Evolutionary conservation across 352 stramenopile species (phyloP).

Genomic region (Phytophthora crassamura): DNA sequence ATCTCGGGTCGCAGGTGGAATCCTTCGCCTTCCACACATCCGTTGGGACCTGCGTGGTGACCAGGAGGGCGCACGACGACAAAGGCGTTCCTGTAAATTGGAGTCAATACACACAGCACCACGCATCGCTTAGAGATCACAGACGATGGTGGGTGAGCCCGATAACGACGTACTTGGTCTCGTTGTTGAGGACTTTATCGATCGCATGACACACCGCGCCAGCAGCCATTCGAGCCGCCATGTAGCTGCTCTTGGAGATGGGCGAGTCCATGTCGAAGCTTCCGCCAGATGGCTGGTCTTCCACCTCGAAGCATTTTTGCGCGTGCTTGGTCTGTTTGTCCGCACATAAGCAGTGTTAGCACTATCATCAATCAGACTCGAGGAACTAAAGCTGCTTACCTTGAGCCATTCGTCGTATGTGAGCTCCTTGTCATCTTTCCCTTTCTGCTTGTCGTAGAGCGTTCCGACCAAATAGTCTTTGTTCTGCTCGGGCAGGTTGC

Average conservation of each 20-base stretch:
- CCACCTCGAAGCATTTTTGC: conserved; percentile 52
- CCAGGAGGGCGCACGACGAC: conserved; percentile 63
- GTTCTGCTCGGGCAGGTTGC: conserved; percentile 52
- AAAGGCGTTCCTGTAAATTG: conserved; percentile 57
- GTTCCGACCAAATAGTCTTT: conserved; percentile 50
- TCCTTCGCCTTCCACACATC: conserved; percentile 58
- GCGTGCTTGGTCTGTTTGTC: conserved; percentile 47
- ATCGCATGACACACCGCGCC: conserved; percentile 70
- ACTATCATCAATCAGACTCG: neutral
- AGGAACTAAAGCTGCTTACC: conserved; percentile 25
- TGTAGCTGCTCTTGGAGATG: conserved; percentile 68
- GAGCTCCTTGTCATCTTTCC: conserved; percentile 32
- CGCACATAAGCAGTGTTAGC: conserved; percentile 7
- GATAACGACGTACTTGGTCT: conserved; percentile 51
- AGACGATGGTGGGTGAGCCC: neutral
- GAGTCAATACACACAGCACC: neutral
- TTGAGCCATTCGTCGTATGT: conserved; percentile 55
- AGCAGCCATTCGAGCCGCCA: conserved; percentile 57
- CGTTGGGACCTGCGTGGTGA: conserved; percentile 68
- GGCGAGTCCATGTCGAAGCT: conserved; percentile 73
- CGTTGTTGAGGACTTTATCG: conserved; percentile 64
- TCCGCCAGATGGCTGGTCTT: conserved; percentile 52
- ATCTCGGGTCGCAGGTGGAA: conserved; percentile 63
- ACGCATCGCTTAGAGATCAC: conserved; percentile 1
- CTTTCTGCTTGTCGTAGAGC: conserved; percentile 38